Base-by-base conservation (phyloP, 2,329 filamentous ascomycete genomes). In the Cladosporium halotolerans region DNA sequence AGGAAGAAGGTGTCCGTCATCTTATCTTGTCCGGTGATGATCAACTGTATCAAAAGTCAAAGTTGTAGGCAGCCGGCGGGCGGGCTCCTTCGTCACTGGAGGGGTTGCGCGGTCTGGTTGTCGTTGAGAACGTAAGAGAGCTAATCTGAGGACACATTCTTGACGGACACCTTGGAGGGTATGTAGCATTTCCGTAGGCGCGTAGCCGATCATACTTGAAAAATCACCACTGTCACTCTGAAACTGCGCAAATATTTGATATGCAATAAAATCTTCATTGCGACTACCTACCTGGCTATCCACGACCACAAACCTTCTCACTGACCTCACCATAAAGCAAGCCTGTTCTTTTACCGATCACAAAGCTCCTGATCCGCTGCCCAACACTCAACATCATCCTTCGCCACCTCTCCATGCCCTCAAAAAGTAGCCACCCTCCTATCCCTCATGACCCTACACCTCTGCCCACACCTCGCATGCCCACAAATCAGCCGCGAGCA, bases 401-500 rank as follows among this genome's bases (percentile, higher is more conserved):
- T 4, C 23, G 3, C 23, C 23, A 28, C 23, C 23, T 28, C 23
- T 28, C 23, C 7, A 28, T 7, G 3, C 23, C 4, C 5, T 10
- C 39, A 41, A 41, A 36, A 18, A 2, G 46, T 47, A 34, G 18
- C n/a, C 31, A 14, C 44, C 23, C 44, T n/a, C 44, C 13, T 16
- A 31, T 34, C 32, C 34, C 32, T 38, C 32, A 16, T n/a, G n/a
- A 53, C 36, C 36, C 14, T 31, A 31, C 51, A 53, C 36, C 31
- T 7, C 4, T 6, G 16, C 10, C 44, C 52, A 46, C 64, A 67
- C 36, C 63, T 55, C 55, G 56, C 55, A 52, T 67, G 63, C 33
- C 52, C 51, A 57, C 64, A 67, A 9, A 42, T 44, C 46, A 65
- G 36, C 19, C 58, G 62, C 9, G 59, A 46, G 45, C 65, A 67